These are phyloP conservation scores for Rhodosporidiobolus sp. DNA, from an alignment of 768 basidiomycete species.

Conservation along the genomic window DNA sequence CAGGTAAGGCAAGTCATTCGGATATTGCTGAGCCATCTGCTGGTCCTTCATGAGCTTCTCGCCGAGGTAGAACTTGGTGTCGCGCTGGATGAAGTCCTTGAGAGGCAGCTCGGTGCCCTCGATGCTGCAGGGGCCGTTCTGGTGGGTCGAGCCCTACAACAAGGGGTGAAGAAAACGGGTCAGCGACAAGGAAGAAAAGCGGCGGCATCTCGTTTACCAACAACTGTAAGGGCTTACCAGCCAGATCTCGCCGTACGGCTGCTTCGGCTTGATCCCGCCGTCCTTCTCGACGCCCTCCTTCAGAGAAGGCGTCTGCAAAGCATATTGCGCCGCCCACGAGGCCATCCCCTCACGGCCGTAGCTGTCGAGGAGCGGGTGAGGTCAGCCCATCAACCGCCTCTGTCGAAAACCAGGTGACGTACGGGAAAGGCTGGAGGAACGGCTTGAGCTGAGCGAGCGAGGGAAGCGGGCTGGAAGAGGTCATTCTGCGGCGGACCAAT, in stretches of 20 bases:
- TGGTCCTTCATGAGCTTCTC: slow-evolving; percentile 27
- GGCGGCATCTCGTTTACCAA: too few relatives aligned
- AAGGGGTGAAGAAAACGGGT: too few relatives aligned
- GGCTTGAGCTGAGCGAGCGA: slow-evolving; percentile 39
- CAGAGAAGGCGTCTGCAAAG: slow-evolving; percentile 11
- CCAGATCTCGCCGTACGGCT: slow-evolving; percentile 37
- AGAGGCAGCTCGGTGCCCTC: slow-evolving; percentile 9
- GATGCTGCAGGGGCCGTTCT: slow-evolving; percentile 34
- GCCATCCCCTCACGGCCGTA: slow-evolving; percentile 12
- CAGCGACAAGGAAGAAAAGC: too few relatives aligned
- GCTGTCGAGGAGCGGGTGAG: not conserved
- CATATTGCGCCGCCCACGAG: slow-evolving; percentile 21
- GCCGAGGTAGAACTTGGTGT: slow-evolving; percentile 35
- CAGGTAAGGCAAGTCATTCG: slow-evolving; percentile 37
- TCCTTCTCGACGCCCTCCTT: slow-evolving; percentile 17
- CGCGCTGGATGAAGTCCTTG: slow-evolving; percentile 18
- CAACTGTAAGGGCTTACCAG: not conserved
- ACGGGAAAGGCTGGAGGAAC: slow-evolving; percentile 42
- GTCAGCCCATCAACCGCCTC: not conserved
- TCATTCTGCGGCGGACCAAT: too few relatives aligned
- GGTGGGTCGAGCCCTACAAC: slow-evolving; percentile 34
- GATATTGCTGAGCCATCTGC: slow-evolving; percentile 32
- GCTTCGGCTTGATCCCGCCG: slow-evolving; percentile 28
- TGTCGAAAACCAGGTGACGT: not conserved
- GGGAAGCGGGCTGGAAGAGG: not conserved